Base-by-base conservation (phyloP, 2,329 filamentous ascomycete genomes). In the Magnaporthiopsis rhizophila region DNA sequence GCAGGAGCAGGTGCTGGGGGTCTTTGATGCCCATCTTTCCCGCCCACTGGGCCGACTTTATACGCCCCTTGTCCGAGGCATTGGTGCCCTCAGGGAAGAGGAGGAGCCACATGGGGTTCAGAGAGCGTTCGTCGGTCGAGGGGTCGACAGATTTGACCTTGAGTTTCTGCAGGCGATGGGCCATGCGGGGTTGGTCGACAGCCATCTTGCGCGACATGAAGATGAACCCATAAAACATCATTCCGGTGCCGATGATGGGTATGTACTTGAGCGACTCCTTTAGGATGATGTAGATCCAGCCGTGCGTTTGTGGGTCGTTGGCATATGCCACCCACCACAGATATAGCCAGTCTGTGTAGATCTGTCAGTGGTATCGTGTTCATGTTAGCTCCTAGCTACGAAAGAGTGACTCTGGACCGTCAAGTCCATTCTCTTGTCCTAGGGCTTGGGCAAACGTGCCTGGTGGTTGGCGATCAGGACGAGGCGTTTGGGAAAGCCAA, bases 301-400 rank as follows among this genome's bases (percentile, higher is more conserved):
- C 92, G 71, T 95, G 90, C 85, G 92, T 91, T 63, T 84, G 83
- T 65, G 89, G 90, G 2, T 70, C 74, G 71, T 88, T 88, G 32
- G 90, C 91, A 71, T 96, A 96, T n/a, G 88, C 90, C 32, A 92
- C 88, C 92, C 92, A 96, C 92, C 92, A 96, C 9, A 96, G 83
- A 73, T 96, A 96, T 11, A 96, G 77, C 92, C 91, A 96, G 76
- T 96, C 91, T 11, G 91, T 94, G 73, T 96, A 96, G 63, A 96
- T 87, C 84, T 45, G 38, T 45, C 15, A 5, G 15, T 15, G 38
- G 15, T 84, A 68, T 30, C 18, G 62, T 67, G 68, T 72, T 13
- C 38, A 45, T 7, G 38, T 45, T 66, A 73, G 36, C 36, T 15
- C 3, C 13, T 4, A 38, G 72, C 61, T 13, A 45, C 38, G 11